Percentiles rank a stretch among this genome's conserved stretches.
These are phyloP conservation scores for Pouteria campechiana DNA, from an alignment of 179 eudicot genomes.

Conservation along the genomic window DNA sequence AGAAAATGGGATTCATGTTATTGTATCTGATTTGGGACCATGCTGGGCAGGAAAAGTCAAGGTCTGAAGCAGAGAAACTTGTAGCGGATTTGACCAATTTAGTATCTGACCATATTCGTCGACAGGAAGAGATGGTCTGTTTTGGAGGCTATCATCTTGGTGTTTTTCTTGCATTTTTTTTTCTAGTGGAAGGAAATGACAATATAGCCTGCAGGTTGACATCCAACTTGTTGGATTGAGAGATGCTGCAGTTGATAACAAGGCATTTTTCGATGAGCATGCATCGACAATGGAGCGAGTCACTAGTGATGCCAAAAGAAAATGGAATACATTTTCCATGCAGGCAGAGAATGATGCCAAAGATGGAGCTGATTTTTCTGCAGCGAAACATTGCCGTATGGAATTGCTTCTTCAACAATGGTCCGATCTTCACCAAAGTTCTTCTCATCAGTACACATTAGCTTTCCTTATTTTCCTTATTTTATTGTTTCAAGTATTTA, in stretches of 20 bases:
- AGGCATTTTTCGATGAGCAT: conserved; percentile 65
- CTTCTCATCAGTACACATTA: too few relatives aligned
- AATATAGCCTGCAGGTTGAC: conserved; percentile 43
- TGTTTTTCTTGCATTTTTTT: neutral
- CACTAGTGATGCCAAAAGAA: conserved; percentile 82
- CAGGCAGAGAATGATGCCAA: conserved; percentile 57
- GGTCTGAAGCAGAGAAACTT: conserved; percentile 71
- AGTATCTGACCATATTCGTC: conserved; percentile 55
- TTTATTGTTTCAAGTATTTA: neutral
- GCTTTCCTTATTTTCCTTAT: neutral
- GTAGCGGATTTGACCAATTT: conserved; percentile 74
- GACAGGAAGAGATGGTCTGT: conserved; percentile 79
- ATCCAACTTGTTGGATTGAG: conserved; percentile 46
- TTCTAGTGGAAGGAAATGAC: conserved; percentile 1
- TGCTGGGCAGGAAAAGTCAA: conserved; percentile 62
- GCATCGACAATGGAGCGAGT: conserved; percentile 55
- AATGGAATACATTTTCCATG: conserved; percentile 70
- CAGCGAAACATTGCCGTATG: conserved; percentile 95
- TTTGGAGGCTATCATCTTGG: neutral
- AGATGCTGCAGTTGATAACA: conserved; percentile 49
- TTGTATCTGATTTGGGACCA: conserved; percentile 4
- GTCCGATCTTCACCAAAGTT: conserved; percentile 16
- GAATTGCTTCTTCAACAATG: conserved; percentile 74
- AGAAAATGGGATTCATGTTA: neutral
- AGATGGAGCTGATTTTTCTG: conserved; percentile 70